Base-by-base conservation (phyloP, 345 rosid species). In the Eucalyptus urophylla region DNA sequence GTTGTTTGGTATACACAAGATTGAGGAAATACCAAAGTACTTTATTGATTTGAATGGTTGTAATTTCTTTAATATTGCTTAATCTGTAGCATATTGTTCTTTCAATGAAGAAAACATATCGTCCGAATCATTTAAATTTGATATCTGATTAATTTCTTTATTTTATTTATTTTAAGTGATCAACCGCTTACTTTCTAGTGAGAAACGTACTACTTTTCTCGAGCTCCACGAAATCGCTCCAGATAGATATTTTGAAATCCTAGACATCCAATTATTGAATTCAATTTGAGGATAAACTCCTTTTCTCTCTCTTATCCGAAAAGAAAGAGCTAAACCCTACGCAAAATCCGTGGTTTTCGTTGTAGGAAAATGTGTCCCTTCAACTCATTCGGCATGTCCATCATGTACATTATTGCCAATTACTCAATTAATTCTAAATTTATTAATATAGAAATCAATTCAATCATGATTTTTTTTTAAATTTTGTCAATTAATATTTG, bases 391-490 rank as follows among this genome's bases (percentile, higher is more conserved):
- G 19, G 76, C 37, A 14, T 65, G 76, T 65, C 76, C 76, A 7
- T n/a, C 9, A 16, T 14, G 4, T 65, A n/a, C 37, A 15, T 65
- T 44, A 37, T 37, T 22, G 25, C 27, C 8, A 65, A 65, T n/a
- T 14, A 65, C 19, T 8, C 9, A n/a, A 65, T 65, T 15, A 14
- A 14, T 14, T 8, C 0, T 14, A 29, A 65, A n/a, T 31, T n/a
- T n/a, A 65, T 65, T 6, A 14, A 14, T 60, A 60, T 25, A 3
- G 1, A 60, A 11, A 25, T 60, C 15, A 60, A 1, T 27, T 0
- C 15, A 27, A 25, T 60, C 1, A 6, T n/a, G 0, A 65, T 0
- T 15, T 29, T 29, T 29, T 14, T 62, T 29, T 58, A 0, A 2
- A 24, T n/a, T 65, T 65, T 31, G 0, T 8, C 15, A 29, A n/a